A percentile compares a stretch with the other conserved stretches of the same genome.
Evolutionary conservation across 2,329 filamentous ascomycete species (phyloP).

Genomic region (Orbilia quercus): DNA sequence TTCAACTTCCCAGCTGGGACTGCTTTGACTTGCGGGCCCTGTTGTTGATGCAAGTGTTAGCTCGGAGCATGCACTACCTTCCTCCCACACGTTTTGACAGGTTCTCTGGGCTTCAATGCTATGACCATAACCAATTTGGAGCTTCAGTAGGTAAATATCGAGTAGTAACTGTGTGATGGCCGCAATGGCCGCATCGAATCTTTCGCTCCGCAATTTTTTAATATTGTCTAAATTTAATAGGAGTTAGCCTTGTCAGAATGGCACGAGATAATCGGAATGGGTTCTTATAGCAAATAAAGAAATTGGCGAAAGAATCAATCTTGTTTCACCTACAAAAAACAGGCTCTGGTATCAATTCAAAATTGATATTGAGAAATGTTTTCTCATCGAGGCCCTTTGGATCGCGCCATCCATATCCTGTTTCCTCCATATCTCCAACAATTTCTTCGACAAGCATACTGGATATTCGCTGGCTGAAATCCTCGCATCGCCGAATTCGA

Average conservation of each 20-base stretch:
- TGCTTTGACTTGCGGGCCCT: background rate
- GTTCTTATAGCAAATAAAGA: no score
- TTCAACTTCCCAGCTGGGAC: constrained; percentile 20
- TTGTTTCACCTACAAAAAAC: constrained; percentile 16
- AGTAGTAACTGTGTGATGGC: constrained; percentile 3
- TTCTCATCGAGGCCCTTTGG: constrained; percentile 16
- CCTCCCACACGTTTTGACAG: constrained; percentile 9
- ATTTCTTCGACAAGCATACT: constrained; percentile 43
- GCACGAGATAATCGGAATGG: no score
- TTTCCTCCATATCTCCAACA: constrained; percentile 34
- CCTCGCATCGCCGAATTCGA: background rate
- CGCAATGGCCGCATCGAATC: constrained; percentile 5
- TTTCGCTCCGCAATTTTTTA: constrained; percentile 2
- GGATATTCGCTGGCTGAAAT: constrained; percentile 11
- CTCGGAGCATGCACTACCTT: background rate
- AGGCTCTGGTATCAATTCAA: constrained; percentile 30
- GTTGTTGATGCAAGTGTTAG: constrained; percentile 19
- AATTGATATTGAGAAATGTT: constrained; percentile 2
- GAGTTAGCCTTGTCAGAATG: no score
- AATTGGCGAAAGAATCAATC: background rate
- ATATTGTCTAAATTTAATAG: constrained; percentile 13
- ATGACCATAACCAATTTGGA: background rate
- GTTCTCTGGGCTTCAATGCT: background rate
- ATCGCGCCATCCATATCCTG: constrained; percentile 1
- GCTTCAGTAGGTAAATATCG: constrained; percentile 22